Percentiles rank a stretch among this genome's conserved stretches.
phyloP scores from a whole-genome alignment of 2,329 filamentous ascomycete genomes.

The Venturia pyrina region DNA sequence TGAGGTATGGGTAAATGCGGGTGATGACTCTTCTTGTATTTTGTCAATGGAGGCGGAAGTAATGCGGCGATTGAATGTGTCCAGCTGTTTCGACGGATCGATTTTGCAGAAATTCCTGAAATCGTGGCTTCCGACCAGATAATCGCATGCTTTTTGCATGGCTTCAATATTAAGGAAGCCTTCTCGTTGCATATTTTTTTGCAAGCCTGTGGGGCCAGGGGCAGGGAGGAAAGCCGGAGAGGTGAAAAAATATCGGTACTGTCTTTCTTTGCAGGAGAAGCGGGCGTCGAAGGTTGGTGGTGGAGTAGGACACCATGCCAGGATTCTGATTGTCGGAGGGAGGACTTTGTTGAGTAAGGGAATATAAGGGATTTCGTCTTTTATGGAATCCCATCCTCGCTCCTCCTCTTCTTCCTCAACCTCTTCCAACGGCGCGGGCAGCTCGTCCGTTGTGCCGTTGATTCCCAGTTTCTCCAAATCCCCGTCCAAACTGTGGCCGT shows the following conservation, averaged over 20 bases:
- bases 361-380: conserved; percentile 76
- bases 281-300: conserved; percentile 76
- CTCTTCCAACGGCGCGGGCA: background rate
- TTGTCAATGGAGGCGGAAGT: conserved; percentile 66
- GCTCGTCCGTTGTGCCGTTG: conserved; percentile 13
- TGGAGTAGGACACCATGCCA: conserved; percentile 85
- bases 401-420: conserved; percentile 20
- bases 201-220: conserved; percentile 43
- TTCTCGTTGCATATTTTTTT: conserved; percentile 30
- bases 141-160: conserved; percentile 73
- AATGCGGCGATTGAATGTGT: conserved; percentile 70
- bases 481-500: background rate
- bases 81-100: conserved; percentile 80
- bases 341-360: conserved; percentile 77
- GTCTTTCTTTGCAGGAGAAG: conserved; percentile 83
- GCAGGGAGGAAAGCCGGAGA: conserved; percentile 74
- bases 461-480: background rate
- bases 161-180: conserved; percentile 81
- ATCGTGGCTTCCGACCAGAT: conserved; percentile 77
- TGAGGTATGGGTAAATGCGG: background rate
- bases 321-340: conserved; percentile 76
- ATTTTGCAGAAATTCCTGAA: conserved; percentile 97
- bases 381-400: conserved; percentile 53
- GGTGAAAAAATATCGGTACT: conserved; percentile 97
- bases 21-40: background rate